These are phyloP conservation scores for maize (Zea mays) DNA, from an alignment of 176 grass and related monocot species.

Conservation along the genomic window DNA sequence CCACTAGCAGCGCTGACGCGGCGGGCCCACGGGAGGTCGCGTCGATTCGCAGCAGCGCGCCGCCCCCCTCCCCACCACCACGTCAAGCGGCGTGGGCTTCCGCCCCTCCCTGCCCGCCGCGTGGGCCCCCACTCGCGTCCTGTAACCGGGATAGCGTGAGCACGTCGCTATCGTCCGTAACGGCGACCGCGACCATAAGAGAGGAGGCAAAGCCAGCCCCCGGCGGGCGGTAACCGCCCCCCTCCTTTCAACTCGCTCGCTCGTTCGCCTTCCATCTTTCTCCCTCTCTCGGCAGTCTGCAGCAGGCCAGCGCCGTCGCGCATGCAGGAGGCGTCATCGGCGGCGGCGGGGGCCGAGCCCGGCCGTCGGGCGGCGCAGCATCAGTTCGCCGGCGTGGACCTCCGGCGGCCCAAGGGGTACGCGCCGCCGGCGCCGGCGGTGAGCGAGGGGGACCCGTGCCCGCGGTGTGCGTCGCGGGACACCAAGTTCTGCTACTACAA, in stretches of 20 bases:
- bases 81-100: not conserved
- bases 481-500: constrained; percentile 98
- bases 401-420: constrained; percentile 52
- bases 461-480: constrained; percentile 51
- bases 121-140: not conserved
- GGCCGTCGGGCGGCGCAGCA: constrained; percentile 30
- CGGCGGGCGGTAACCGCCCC: not conserved
- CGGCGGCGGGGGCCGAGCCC: not conserved
- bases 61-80: not conserved
- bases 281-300: too few species aligned
- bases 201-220: not conserved
- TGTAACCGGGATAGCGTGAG: not conserved
- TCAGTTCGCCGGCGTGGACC: constrained; percentile 44
- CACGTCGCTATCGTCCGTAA: constrained; percentile 18
- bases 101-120: not conserved
- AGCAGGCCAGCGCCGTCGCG: constrained; percentile 1
- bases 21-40: not conserved
- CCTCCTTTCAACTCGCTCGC: too few species aligned
- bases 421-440: not conserved
- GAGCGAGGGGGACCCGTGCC: constrained; percentile 33
- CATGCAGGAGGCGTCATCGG: constrained; percentile 36
- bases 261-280: too few species aligned
- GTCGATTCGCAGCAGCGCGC: not conserved
- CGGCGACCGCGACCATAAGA: constrained; percentile 44
- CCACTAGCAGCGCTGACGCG: not conserved